Evolutionary conservation across 129 eudicot genomes (phyloP).

Genomic region (Artemisia tridentata): DNA sequence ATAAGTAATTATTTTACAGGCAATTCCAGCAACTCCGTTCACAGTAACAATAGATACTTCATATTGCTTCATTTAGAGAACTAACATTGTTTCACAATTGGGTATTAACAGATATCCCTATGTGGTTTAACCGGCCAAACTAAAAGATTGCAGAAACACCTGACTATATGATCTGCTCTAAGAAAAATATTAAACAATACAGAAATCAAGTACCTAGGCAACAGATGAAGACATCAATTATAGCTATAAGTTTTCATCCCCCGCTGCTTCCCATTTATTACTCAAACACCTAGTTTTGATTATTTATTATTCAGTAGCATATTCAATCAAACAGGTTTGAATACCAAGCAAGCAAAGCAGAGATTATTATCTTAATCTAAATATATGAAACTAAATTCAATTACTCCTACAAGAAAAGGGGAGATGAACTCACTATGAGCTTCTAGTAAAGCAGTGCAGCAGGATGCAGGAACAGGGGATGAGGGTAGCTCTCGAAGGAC

Average conservation of each 20-base stretch:
- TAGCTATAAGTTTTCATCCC: neutral
- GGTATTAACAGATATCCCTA: too few species aligned
- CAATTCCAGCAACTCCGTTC: too few species aligned
- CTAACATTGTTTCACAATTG: too few species aligned
- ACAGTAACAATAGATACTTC: too few species aligned
- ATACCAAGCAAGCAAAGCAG: neutral
- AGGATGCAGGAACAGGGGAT: constrained; percentile 97
- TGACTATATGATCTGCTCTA: neutral
- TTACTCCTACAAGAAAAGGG: neutral
- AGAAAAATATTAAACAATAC: too few species aligned
- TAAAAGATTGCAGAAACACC: too few species aligned
- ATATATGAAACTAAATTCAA: neutral
- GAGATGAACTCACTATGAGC: constrained; percentile 70
- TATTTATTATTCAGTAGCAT: neutral
- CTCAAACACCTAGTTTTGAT: constrained; percentile 1
- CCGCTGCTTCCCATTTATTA: neutral
- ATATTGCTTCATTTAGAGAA: too few species aligned
- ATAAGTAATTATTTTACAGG: too few species aligned
- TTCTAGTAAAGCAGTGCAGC: constrained; percentile 89
- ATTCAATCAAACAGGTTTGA: constrained; percentile 2
- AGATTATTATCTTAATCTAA: neutral
- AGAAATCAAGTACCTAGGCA: neutral
- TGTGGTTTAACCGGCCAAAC: too few species aligned
- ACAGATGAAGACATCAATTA: constrained; percentile 5
- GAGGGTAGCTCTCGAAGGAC: constrained; percentile 97